Percentiles rank a stretch among this genome's conserved stretches.
Conservation (phyloP, 2,329 filamentous ascomycete species). For the Fusarium pseudonygamai region DNA sequence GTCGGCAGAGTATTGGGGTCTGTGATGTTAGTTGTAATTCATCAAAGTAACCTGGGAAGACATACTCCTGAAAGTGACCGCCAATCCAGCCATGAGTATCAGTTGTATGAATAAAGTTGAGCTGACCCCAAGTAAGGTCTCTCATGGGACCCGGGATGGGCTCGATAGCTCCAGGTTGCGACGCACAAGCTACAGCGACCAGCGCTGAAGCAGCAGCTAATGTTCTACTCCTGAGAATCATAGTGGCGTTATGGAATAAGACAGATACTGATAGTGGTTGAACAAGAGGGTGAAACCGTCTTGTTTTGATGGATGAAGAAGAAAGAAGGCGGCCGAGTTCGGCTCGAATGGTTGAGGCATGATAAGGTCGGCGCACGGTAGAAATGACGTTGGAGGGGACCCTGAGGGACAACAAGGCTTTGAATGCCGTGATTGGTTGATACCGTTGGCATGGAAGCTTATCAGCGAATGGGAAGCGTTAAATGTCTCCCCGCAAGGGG, state of each 20-base stretch:
- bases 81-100: slow-evolving; percentile 96
- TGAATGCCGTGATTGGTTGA: slow-evolving; percentile 11
- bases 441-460: not conserved
- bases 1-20: slow-evolving; percentile 90
- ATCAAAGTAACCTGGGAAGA: not conserved
- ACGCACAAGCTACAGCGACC: slow-evolving; percentile 53
- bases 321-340: slow-evolving; percentile 16
- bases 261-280: not conserved
- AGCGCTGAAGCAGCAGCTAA: slow-evolving; percentile 44
- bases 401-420: slow-evolving; percentile 17
- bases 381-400: slow-evolving; percentile 32
- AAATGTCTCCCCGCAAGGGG: slow-evolving; percentile 18
- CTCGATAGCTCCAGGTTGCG: slow-evolving; percentile 82
- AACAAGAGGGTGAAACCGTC: slow-evolving; percentile 8
- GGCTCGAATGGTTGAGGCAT: slow-evolving; percentile 22
- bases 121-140: slow-evolving; percentile 87
- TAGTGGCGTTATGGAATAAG: not conserved
- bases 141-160: slow-evolving; percentile 85
- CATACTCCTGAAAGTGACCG: slow-evolving; percentile 89
- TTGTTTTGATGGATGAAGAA: slow-evolving; percentile 16
- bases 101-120: slow-evolving; percentile 97
- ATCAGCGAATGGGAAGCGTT: slow-evolving; percentile 6
- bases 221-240: slow-evolving; percentile 43
- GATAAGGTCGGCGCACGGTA: slow-evolving; percentile 28
- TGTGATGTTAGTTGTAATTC: slow-evolving; percentile 46